Evolutionary conservation across 805 yeast species (phyloP).

Genomic region (Limtongia smithiae): DNA sequence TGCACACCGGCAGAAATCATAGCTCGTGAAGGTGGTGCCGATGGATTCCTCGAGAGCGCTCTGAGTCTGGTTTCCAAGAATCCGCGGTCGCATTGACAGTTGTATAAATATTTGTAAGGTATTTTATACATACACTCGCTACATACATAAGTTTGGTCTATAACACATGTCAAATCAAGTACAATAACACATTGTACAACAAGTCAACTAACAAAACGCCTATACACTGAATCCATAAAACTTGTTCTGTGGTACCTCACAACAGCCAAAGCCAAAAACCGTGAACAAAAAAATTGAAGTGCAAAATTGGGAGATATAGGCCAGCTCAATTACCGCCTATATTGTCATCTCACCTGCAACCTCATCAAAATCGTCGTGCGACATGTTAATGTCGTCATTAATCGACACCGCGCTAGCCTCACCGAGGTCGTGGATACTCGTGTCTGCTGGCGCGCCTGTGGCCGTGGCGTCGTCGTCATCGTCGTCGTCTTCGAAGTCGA

Average conservation of each 20-base stretch:
- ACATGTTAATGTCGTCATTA: slow-evolving; percentile 1
- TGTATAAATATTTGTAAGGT: not conserved
- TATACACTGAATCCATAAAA: too few species aligned
- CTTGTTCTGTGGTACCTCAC: too few species aligned
- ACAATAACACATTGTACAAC: not conserved
- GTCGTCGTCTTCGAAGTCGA: slow-evolving; percentile 94
- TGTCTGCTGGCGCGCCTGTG: slow-evolving; percentile 12
- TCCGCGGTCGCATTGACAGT: slow-evolving; percentile 62
- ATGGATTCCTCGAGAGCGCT: slow-evolving; percentile 82
- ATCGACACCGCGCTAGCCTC: slow-evolving; percentile 1
- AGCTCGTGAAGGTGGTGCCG: slow-evolving; percentile 80
- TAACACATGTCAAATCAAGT: not conserved
- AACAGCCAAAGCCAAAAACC: too few species aligned
- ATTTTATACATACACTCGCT: not conserved
- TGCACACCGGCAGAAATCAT: slow-evolving; percentile 55
- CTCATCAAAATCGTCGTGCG: slow-evolving; percentile 18
- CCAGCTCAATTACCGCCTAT: too few species aligned
- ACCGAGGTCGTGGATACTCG: slow-evolving; percentile 4
- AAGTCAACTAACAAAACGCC: too few species aligned
- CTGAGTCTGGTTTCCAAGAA: slow-evolving; percentile 64
- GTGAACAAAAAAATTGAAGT: too few species aligned
- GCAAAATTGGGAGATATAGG: too few species aligned
- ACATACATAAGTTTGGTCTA: not conserved
- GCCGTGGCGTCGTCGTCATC: slow-evolving; percentile 41
- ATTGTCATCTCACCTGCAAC: slow-evolving; percentile 30